Conservation (phyloP, 225 moss, liverwort and hornwort genomes). For the Rhytidiadelphus loreus region DNA sequence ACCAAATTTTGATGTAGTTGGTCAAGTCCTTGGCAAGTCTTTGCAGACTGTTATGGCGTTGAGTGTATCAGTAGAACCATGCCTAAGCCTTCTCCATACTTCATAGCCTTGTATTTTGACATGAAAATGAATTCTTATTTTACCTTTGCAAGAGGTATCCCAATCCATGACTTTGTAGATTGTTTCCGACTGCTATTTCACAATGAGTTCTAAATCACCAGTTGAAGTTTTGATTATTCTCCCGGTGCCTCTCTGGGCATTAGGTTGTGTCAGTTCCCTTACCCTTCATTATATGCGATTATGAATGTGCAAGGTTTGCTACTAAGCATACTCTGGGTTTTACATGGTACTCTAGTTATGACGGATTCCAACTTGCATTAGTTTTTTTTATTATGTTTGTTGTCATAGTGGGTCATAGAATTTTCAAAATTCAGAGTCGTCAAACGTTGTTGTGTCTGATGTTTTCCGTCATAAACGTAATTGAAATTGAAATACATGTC, state of each 20-base stretch:
- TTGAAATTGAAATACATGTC: not conserved
- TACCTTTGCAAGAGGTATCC: not conserved
- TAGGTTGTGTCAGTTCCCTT: constrained; percentile 6
- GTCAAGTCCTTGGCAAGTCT: constrained; percentile 32
- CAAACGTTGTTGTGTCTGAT: not conserved
- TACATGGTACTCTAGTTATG: not conserved
- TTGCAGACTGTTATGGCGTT: constrained; percentile 20
- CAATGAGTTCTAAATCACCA: constrained; percentile 4
- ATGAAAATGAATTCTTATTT: constrained; percentile 23
- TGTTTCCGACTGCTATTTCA: not conserved
- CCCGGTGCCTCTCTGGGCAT: constrained; percentile 26
- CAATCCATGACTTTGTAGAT: not conserved
- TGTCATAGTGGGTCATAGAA: not conserved
- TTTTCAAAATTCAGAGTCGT: not conserved
- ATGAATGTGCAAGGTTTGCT: constrained; percentile 9
- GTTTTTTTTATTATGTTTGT: not conserved
- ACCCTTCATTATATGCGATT: not conserved
- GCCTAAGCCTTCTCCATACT: constrained; percentile 4
- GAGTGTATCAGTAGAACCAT: constrained; percentile 19
- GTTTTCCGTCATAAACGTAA: not conserved
- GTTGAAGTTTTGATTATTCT: constrained; percentile 1
- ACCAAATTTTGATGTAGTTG: constrained; percentile 27
- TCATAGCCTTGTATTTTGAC: constrained; percentile 28
- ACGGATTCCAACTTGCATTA: not conserved
- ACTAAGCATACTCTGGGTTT: not conserved